Conservation (phyloP, 768 basidiomycete species). For the Kwoniella mangroviensis region DNA sequence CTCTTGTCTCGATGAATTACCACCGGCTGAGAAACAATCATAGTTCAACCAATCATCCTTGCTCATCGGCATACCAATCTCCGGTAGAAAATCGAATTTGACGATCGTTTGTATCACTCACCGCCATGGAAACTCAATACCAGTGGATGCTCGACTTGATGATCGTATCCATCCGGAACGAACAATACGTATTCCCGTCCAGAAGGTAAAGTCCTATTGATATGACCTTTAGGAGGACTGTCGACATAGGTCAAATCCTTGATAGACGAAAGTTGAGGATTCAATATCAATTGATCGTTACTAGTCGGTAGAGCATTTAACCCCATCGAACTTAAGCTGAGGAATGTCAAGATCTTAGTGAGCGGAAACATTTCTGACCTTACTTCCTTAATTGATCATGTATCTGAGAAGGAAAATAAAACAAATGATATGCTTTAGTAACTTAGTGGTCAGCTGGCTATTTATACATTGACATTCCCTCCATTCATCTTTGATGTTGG, state of each 20-base stretch:
- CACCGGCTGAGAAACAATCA: too few relatives aligned
- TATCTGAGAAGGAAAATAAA: too few relatives aligned
- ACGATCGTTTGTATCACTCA: slow-evolving; percentile 2
- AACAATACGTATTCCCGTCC: slow-evolving; percentile 16
- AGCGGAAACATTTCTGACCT: neutral
- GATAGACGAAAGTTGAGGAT: neutral
- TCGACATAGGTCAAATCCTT: neutral
- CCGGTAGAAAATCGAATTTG: neutral
- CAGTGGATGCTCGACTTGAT: slow-evolving; percentile 25
- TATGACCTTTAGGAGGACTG: slow-evolving; percentile 9
- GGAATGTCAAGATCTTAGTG: neutral
- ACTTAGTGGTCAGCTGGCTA: neutral
- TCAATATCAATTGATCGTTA: neutral
- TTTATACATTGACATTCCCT: neutral
- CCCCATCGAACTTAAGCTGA: neutral
- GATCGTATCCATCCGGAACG: slow-evolving; percentile 18
- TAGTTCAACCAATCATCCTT: too few relatives aligned
- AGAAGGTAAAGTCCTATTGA: slow-evolving; percentile 17
- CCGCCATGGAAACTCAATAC: slow-evolving; percentile 43
- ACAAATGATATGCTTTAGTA: too few relatives aligned
- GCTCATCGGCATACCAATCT: too few relatives aligned
- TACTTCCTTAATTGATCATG: neutral
- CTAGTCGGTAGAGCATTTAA: neutral
- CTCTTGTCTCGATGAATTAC: slow-evolving; percentile 32
- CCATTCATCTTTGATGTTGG: neutral